phyloP scores from a whole-genome alignment of 2,329 filamentous ascomycete genomes.

The Fusarium tjaetaba region DNA sequence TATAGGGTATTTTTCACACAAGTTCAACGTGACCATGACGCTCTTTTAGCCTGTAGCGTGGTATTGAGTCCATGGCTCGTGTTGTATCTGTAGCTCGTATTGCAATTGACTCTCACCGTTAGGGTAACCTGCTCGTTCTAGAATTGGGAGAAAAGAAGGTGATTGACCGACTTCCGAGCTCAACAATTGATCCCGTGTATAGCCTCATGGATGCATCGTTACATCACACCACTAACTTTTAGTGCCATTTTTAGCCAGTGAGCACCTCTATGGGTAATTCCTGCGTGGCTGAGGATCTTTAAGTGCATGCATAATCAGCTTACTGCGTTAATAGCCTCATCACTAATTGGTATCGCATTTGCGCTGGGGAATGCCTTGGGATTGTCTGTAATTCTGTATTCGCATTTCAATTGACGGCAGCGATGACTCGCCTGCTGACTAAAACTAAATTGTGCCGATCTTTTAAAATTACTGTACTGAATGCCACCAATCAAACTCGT shows the following conservation, averaged over 20 bases:
- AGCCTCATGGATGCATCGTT: background rate
- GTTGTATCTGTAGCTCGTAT: background rate
- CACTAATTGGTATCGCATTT: rapidly evolving
- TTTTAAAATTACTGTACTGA: background rate
- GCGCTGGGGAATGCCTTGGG: background rate
- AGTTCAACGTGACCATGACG: background rate
- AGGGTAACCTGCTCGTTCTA: background rate
- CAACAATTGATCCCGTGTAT: rapidly evolving
- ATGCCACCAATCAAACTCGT: background rate
- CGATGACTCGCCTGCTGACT: background rate
- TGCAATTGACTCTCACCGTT: background rate
- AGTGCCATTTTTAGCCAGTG: background rate
- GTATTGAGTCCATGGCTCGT: background rate
- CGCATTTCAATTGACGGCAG: too few species aligned
- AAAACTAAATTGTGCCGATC: background rate
- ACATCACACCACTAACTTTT: background rate
- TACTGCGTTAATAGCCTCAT: background rate
- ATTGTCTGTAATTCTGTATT: background rate
- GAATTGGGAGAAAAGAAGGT: background rate
- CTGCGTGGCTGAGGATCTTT: background rate
- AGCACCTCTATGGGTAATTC: background rate
- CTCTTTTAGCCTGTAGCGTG: background rate
- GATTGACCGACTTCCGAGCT: background rate
- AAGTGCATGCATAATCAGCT: background rate
- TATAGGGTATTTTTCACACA: background rate